These are phyloP conservation scores for Niebla homalea DNA, from an alignment of 495 filamentous ascomycete genomes.

Conservation along the genomic window DNA sequence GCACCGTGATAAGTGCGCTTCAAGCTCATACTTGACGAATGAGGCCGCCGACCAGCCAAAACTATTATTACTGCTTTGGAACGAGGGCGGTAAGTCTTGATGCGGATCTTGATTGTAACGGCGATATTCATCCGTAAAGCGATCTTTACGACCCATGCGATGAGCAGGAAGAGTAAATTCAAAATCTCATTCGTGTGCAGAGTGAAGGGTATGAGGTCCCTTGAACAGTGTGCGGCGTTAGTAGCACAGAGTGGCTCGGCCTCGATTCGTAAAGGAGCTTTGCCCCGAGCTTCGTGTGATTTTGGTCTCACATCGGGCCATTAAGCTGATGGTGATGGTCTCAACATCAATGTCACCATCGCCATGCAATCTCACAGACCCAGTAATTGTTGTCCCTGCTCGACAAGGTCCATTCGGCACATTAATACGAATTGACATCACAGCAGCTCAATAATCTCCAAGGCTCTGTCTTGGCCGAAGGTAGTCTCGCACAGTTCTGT, in stretches of 20 bases:
- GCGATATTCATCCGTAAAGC: background rate
- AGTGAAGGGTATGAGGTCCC: constrained; percentile 1
- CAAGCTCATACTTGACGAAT: constrained; percentile 3
- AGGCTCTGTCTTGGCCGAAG: no score
- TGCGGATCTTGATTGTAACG: background rate
- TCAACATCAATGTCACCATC: background rate
- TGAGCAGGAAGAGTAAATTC: background rate
- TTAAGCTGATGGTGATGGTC: constrained; percentile 3
- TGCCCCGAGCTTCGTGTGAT: background rate
- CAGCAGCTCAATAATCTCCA: no score
- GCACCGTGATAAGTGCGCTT: background rate
- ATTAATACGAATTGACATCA: constrained; percentile 5
- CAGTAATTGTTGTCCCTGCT: background rate
- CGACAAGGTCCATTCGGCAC: background rate
- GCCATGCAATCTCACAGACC: background rate
- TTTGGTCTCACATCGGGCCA: background rate
- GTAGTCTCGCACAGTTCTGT: no score
- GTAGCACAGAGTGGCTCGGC: background rate
- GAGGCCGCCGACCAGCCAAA: background rate
- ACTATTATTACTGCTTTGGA: background rate
- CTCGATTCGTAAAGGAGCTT: background rate
- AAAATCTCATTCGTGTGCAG: background rate
- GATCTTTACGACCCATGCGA: background rate
- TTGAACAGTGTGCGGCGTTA: background rate
- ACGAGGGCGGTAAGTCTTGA: constrained; percentile 2